Evolutionary conservation across 1,284 basidiomycete genomes (phyloP).

Genomic region (Ceratobasidium sp.): DNA sequence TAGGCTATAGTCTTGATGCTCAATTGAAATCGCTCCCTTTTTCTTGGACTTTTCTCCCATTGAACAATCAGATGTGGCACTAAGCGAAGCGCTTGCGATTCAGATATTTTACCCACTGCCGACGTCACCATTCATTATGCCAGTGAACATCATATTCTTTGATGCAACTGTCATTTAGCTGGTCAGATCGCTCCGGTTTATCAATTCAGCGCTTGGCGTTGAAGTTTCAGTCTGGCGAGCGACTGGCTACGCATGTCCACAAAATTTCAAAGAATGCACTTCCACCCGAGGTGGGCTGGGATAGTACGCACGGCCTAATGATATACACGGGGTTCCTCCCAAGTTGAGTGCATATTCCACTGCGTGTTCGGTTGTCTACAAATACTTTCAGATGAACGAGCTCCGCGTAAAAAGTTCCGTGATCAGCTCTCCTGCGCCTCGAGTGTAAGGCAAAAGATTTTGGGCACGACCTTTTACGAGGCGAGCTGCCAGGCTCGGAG

Average conservation of each 20-base stretch:
- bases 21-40: no score
- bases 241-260: neutral
- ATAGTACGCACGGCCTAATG: slow-evolving; percentile 2
- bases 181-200: neutral
- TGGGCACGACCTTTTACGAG: no score
- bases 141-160: neutral
- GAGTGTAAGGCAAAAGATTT: no score
- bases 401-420: no score
- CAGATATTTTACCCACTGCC: neutral
- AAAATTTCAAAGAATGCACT: slow-evolving; percentile 1
- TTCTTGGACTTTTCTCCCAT: no score
- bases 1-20: neutral
- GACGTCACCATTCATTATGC: neutral
- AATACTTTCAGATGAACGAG: no score
- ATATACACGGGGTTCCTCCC: neutral
- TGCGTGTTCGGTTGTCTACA: slow-evolving; percentile 5
- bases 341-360: slow-evolving; percentile 1
- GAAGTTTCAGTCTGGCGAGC: neutral
- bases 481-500: no score
- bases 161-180: neutral
- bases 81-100: neutral
- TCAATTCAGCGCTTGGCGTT: neutral
- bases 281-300: slow-evolving; percentile 14
- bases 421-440: no score
- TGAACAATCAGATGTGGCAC: no score